Conservation (phyloP, 2,329 filamentous ascomycete species). For the Trichoderma afroharzianum region DNA sequence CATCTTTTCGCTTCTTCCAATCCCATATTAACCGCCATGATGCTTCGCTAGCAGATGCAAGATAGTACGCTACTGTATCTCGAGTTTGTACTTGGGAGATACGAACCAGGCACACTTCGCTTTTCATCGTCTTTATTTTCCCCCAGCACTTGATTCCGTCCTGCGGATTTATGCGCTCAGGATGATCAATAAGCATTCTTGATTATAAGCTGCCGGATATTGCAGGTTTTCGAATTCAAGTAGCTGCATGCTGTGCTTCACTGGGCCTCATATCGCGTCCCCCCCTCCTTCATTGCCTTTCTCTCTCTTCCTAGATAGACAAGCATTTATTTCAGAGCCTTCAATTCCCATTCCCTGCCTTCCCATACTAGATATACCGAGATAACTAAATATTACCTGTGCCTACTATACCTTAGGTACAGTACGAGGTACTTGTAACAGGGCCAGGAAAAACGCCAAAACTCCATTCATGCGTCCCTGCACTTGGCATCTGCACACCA, state of each 20-base stretch:
- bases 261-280: neutral
- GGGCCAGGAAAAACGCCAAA: neutral
- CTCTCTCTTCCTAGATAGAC: neutral
- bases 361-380: neutral
- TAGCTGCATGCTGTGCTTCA: neutral
- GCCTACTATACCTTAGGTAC: neutral
- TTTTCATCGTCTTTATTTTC: neutral
- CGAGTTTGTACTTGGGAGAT: neutral
- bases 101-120: neutral
- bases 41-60: slow-evolving; percentile 6
- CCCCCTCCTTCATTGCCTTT: neutral
- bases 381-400: neutral
- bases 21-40: slow-evolving; percentile 3
- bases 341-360: neutral
- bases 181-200: neutral
- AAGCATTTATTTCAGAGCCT: neutral
- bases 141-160: neutral
- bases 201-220: neutral
- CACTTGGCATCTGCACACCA: neutral
- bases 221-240: neutral
- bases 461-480: slow-evolving; percentile 3
- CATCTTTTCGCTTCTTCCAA: neutral
- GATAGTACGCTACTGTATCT: neutral
- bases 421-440: neutral
- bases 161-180: neutral